Evolutionary conservation across 129 eudicot species (phyloP).

Genomic region (Arctium lappa): DNA sequence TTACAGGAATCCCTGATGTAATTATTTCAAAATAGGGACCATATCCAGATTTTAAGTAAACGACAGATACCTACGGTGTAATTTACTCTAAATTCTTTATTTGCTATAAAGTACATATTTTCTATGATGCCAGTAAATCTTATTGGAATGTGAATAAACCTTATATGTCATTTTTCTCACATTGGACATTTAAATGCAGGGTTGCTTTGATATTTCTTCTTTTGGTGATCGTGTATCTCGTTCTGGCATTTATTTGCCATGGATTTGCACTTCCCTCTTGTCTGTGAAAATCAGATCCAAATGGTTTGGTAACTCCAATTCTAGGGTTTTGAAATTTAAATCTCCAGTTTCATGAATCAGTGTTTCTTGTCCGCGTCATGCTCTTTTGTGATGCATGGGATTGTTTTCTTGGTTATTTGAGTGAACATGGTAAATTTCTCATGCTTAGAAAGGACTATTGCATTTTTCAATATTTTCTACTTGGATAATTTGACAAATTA

Average conservation of each 20-base stretch:
- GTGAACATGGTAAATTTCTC: background rate
- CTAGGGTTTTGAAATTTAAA: background rate
- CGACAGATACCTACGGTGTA: too few relatives aligned
- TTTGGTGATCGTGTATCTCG: conserved; percentile 59
- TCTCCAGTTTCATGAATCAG: background rate
- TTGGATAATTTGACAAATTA: background rate
- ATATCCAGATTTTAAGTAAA: too few relatives aligned
- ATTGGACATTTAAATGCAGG: conserved; percentile 42
- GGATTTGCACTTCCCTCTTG: conserved; percentile 70
- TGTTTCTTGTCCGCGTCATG: background rate
- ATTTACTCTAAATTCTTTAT: background rate
- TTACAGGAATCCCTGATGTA: too few relatives aligned
- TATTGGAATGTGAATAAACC: background rate
- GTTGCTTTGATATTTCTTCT: conserved; percentile 53
- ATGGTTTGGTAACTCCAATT: background rate
- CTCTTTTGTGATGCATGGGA: background rate
- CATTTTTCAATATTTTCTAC: background rate
- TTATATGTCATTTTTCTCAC: background rate
- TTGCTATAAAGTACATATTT: background rate
- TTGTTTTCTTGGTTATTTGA: background rate
- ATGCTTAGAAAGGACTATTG: background rate
- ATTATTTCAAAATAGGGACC: too few relatives aligned
- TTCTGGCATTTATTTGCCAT: conserved; percentile 63
- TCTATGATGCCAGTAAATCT: background rate
- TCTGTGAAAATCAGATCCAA: conserved; percentile 28